Evolutionary conservation across 164 flowering plant species (phyloP), one percentile per base, ranked within the genome.

Genomic region (Paratinospora sagittata): DNA sequence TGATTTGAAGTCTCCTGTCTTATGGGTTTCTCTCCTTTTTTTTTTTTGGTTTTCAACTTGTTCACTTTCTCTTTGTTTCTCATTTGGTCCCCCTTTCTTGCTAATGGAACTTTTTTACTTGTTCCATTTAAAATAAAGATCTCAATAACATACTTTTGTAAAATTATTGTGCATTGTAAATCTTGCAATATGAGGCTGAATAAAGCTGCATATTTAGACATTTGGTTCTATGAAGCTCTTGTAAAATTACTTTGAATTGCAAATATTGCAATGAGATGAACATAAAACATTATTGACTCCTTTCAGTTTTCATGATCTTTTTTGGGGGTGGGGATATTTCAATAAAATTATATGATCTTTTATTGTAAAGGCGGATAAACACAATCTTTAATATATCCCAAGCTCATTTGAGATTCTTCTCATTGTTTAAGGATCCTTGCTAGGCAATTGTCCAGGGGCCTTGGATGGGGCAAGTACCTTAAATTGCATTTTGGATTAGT

Each of bases 391-490:
- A 1, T 52, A 21, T 16, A 52, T 52, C 58, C 58, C 19, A n/a
- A 52, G 21, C 19, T 19, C 58, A 52, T 10, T n/a, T 6, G 19
- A 52, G 58, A 16, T 52, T n/a, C 58, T 52, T 52, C 3, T 3
- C 19, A 52, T 52, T 70, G 33, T 76, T 74, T 81, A 69, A 34
- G 79, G 23, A 89, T 58, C 70, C 65, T 85, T 21, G 88, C 93
- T 67, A 84, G 62, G 81, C 96, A 92, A 70, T 90, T 90, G 69
- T 92, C 94, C 8, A 12, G 76, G 8, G 96, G 97, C 79, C 94
- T 85, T 24, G 84, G 67, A 76, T 89, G 96, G 2, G 97, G 97
- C 57, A 92, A 75, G 76, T 84, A 86, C 82, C 60, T 84, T 11
- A 81, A 0, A 0, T 72, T 72, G 67, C 87, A 74, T 9, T 65